Evolutionary conservation across 345 rosid species (phyloP), one percentile per base, ranked within the genome.

Genomic region (Cardamine occulta): DNA sequence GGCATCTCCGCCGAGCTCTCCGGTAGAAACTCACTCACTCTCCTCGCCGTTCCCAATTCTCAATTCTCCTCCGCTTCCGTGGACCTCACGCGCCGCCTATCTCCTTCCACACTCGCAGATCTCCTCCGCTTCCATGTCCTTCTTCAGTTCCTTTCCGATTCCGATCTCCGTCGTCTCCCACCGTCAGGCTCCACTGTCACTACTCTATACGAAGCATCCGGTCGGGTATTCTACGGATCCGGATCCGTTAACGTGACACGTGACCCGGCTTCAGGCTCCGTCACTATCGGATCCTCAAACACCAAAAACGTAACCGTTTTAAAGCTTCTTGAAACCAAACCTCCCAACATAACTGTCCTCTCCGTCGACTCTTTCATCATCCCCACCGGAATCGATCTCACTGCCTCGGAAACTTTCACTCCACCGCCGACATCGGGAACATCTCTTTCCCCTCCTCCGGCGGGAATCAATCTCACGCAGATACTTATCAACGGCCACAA

Each of bases 81-180:
- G 1, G 89, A 82, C 35, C 64, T 83, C 88, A 88, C 91, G 74
- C 91, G 86, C 86, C 92, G 44, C 77, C 85, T 92, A 74, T 73
- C 91, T n/a, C 87, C 87, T 1, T 68, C 86, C 56, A 55, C 91
- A 1, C 85, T 88, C 26, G 88, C 93, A 45, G 97, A 95, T 89
- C 88, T 95, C 83, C 88, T 92, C 78, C 88, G 97, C 66, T 92
- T 86, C 84, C 91, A 95, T 75, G 81, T 92, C 66, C 88, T 95
- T 23, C 86, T 95, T 45, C 90, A 89, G 45, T 95, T 80, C 88
- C 72, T 92, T 77, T 89, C 96, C 29, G 78, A 76, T 74, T 53
- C 81, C 14, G 88, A 84, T 81, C 94, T 95, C 81, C 86, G 69
- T 21, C 80, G 86, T 55, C 78, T 92, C 73, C 84, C 94, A 3